Percentiles rank a stretch among this genome's conserved stretches.
These are phyloP conservation scores for Ophiostoma perfectum DNA, from an alignment of 2,329 filamentous ascomycete species.

Conservation along the genomic window DNA sequence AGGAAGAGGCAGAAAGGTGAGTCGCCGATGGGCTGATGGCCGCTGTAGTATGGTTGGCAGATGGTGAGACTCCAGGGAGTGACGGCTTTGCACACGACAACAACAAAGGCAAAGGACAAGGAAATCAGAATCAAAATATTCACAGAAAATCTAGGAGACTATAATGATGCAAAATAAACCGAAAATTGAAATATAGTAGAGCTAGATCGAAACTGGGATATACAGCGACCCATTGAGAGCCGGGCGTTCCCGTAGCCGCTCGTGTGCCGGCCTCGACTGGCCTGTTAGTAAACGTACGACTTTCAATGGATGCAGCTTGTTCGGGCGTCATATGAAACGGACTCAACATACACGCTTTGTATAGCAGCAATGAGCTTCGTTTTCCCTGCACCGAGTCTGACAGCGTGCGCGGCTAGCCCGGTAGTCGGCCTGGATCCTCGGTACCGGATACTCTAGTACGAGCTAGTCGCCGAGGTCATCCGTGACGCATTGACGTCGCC, in stretches of 20 bases:
- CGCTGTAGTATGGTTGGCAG: background rate
- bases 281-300: background rate
- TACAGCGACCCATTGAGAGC: background rate
- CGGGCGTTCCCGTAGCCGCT: background rate
- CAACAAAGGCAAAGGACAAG: too few species aligned
- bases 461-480: slow-evolving; percentile 5
- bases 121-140: too few species aligned
- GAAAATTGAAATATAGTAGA: too few species aligned
- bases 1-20: background rate
- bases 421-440: slow-evolving; percentile 16
- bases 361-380: background rate
- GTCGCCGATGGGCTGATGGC: background rate
- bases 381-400: background rate
- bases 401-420: slow-evolving; percentile 1
- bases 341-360: background rate
- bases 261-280: background rate
- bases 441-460: background rate
- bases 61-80: too few species aligned
- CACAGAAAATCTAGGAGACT: too few species aligned
- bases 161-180: too few species aligned
- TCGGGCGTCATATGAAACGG: background rate
- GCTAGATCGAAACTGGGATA: background rate
- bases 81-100: too few species aligned
- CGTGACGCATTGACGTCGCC: slow-evolving; percentile 4
- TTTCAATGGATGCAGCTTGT: background rate